A percentile compares a stretch with the other conserved stretches of the same genome.
Evolutionary conservation across 441 rosid species (phyloP).

Genomic region (Pelargonium cotyledonis): DNA sequence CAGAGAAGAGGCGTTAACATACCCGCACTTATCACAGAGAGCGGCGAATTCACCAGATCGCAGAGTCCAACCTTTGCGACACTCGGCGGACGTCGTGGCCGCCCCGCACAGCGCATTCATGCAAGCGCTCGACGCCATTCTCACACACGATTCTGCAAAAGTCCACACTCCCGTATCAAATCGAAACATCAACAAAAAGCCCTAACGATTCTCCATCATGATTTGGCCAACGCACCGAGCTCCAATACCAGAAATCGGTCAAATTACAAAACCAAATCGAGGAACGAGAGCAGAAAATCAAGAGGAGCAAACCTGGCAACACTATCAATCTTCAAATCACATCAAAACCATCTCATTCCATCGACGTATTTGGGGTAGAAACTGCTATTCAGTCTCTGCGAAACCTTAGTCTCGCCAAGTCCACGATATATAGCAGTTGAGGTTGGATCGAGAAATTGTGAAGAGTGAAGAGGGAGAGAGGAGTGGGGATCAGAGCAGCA

Average conservation of each 20-base stretch:
- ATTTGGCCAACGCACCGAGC: constrained; percentile 9
- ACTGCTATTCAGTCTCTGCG: not conserved
- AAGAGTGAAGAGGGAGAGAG: not conserved
- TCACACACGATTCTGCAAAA: constrained; percentile 17
- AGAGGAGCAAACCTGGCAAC: not conserved
- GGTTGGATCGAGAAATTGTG: not conserved
- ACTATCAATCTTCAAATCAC: not conserved
- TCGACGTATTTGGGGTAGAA: not conserved
- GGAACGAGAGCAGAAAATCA: not conserved
- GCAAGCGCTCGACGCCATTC: constrained; percentile 54
- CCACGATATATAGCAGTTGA: not conserved
- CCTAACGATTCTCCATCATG: constrained; percentile 8
- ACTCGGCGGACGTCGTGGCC: constrained; percentile 39
- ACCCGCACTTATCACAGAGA: constrained; percentile 78
- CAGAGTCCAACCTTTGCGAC: constrained; percentile 67
- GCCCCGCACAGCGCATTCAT: constrained; percentile 57
- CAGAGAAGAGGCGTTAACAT: constrained; percentile 9
- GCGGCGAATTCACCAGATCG: constrained; percentile 59
- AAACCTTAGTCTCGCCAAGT: not conserved
- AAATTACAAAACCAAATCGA: constrained; percentile 15
- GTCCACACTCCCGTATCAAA: constrained; percentile 16
- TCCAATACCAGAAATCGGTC: constrained; percentile 26
- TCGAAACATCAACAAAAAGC: constrained; percentile 17
- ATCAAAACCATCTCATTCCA: not conserved
- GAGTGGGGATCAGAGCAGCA: not conserved